Evolutionary conservation across 192 early-diverging fungal species (phyloP), one percentile per base, ranked within the genome.

Genomic region (Globomyces pollinis-pini): DNA sequence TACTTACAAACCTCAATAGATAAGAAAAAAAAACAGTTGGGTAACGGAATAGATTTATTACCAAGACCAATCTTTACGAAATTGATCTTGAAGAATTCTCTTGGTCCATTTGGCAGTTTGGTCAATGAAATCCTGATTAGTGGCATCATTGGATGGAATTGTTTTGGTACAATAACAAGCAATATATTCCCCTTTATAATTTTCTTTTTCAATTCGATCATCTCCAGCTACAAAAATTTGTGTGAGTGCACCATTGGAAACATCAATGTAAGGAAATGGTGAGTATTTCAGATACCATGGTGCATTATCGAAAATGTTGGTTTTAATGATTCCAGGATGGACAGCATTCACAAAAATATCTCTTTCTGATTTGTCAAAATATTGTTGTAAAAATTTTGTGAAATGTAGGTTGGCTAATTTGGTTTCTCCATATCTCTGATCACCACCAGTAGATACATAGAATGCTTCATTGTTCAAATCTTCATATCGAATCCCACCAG

Each of bases 381-480:
- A 41, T 30, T 69, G 50, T 35, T 74, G 70, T 7, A 87, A 65
- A 20, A 72, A 64, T 15, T 62, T 67, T 0, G 71, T 57, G 62
- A 80, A 84, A 15, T 77, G 64, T 21, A 77, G 63, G 38, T 78
- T 81, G 45, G 77, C 68, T 59, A 83, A 62, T 68, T 87, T 87
- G 7, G 70, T 67, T 15, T 71, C 62, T 21, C 67, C 72, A 59
- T 84, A 84, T 39, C 58, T 35, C 11, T 44, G 31, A n/a, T 56
- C 51, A n/a, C n/a, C n/a, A n/a, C n/a, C n/a, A n/a, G n/a, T n/a
- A 2, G 65, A 38, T 1, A 59, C 51, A 13, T 74, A 71, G 18
- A 31, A 54, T 35, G 71, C 52, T 21, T 59, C 47, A 50, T 69
- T 31, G 15, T 72, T 44, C 13, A 79, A 36, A 3, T 67, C 62